Conservation (phyloP, 2,329 filamentous ascomycete species). For the Cladorrhinum sp. region DNA sequence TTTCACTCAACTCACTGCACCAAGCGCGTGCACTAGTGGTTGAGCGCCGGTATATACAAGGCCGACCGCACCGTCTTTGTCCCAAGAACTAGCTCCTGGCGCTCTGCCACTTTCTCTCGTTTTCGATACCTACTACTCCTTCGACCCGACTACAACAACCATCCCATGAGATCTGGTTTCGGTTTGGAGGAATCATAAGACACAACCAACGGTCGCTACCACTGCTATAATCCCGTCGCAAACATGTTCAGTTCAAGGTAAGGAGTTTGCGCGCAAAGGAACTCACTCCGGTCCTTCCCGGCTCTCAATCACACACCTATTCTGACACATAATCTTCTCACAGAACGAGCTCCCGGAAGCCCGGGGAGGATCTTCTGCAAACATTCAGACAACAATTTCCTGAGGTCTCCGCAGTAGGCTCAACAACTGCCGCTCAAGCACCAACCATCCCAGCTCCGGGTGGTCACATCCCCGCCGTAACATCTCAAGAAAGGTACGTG, state of each 20-base stretch:
- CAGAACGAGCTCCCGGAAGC: conserved; percentile 79
- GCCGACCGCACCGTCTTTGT: conserved; percentile 13
- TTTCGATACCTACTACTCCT: not conserved
- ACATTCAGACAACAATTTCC: conserved; percentile 83
- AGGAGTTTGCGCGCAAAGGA: not conserved
- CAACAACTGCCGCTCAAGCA: conserved; percentile 43
- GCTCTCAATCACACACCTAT: not conserved
- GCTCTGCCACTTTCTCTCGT: conserved; percentile 19
- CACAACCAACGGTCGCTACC: not conserved
- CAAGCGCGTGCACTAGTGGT: not conserved
- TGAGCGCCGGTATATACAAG: conserved; percentile 22
- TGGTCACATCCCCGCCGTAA: conserved; percentile 26
- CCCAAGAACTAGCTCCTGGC: conserved; percentile 5
- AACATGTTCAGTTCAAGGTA: not conserved
- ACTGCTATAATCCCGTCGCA: not conserved
- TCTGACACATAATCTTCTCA: conserved; percentile 8
- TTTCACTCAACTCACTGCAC: not conserved
- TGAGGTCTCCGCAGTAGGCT: conserved; percentile 58
- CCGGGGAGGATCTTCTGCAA: conserved; percentile 77
- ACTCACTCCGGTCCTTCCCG: not conserved
- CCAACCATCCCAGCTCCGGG: conserved; percentile 37
- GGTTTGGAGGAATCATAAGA: no score
- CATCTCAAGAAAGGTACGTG: conserved; percentile 35
- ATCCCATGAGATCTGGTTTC: no score
- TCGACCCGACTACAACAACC: not conserved